Evolutionary conservation across 1,284 basidiomycete species (phyloP).

Genomic region (Hortiboletus rubellus): DNA sequence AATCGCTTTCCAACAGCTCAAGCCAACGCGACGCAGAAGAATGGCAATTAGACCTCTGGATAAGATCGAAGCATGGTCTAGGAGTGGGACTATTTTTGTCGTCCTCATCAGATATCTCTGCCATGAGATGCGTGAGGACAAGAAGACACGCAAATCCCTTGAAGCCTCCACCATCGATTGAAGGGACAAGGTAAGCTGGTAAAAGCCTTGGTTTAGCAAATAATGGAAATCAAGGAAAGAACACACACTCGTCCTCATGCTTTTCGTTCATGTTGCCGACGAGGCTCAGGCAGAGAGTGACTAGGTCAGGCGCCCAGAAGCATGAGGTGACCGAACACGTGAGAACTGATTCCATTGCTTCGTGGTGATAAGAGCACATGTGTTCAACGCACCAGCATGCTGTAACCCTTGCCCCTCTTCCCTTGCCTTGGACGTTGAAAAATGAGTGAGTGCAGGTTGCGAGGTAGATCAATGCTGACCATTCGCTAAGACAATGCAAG

Average conservation of each 20-base stretch:
- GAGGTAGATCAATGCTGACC: no score
- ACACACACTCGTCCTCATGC: not conserved
- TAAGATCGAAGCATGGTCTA: not conserved
- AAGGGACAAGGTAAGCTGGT: not conserved
- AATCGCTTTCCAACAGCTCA: slow-evolving; percentile 3
- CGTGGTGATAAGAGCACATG: no score
- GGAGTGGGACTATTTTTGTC: not conserved
- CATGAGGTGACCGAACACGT: no score
- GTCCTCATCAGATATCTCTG: not conserved
- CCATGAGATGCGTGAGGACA: not conserved
- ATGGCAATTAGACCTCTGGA: not conserved
- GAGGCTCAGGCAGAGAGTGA: no score
- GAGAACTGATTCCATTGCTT: no score
- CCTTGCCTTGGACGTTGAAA: no score
- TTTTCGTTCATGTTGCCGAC: no score
- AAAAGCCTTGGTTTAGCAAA: not conserved
- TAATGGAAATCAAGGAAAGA: not conserved
- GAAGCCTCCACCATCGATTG: slow-evolving; percentile 4
- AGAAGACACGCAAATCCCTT: slow-evolving; percentile 2
- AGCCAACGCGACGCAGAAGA: not conserved
- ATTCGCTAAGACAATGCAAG: no score
- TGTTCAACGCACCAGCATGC: no score
- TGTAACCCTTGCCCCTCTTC: no score
- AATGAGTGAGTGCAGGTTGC: no score
- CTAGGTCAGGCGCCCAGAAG: no score